Evolutionary conservation across 306 rosid genomes (phyloP), one percentile per base, ranked within the genome.

Genomic region (Lupinus albus): DNA sequence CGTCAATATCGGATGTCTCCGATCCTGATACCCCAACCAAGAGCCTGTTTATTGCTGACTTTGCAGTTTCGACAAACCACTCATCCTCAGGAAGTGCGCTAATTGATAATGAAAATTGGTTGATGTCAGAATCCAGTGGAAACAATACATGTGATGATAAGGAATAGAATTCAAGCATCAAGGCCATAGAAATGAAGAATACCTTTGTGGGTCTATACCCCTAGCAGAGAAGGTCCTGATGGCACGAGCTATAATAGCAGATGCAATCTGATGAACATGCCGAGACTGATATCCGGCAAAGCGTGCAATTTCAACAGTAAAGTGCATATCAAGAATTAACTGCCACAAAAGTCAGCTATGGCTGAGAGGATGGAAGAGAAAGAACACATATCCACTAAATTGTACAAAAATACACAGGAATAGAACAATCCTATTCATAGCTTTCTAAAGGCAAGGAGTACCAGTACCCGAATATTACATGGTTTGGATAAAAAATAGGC

Each of bases 251-350:
- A 79, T 93, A 47, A 93, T 90, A 68, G 95, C 95, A 3, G 99
- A 90, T 11, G 96, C 96, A 66, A 85, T 85, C 72, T 93, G 99
- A 76, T 90, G 99, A 33, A 93, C 81, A 35, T 86, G 89, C 42
- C 95, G 83, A n/a, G 92, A 86, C 47, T 92, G 95, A 79, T 88
- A 93, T 8, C 96, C 96, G 61, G 95, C 99, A 81, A 71, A 90
- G 63, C 92, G 91, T 12, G 96, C 94, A 59, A 93, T 93, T 78
- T 93, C 97, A 45, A 93, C 99, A 6, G 99, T 90, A 68, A 90
- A 93, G 86, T 93, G 99, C 99, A 93, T 90, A 70, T 93, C 97
- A 70, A 93, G 96, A 82, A 93, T 88, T 58, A 93, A 79, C 99
- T 93, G 92, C 70, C 67, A 78, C 66, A 79, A 54, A 75, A 52